Evolutionary conservation across 208 protist species (phyloP).

Genomic region (Blastocrithidia nonstop): DNA sequence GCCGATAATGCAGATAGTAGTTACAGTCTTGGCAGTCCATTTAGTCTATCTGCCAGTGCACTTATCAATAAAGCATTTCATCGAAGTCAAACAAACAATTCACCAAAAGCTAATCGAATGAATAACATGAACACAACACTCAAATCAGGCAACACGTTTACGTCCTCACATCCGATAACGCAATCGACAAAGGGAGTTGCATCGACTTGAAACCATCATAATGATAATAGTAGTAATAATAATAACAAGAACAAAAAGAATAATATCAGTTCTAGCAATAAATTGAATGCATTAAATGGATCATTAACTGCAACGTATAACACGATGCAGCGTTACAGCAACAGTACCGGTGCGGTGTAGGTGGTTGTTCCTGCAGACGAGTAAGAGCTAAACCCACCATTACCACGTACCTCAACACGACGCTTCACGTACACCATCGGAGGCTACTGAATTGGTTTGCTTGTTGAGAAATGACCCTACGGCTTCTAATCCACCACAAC

Average conservation of each 20-base stretch:
- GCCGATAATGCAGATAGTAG: no score
- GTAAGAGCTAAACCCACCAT: conserved; percentile 57
- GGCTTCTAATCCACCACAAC: conserved; percentile 69
- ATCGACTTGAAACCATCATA: no score
- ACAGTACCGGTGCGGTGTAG: background rate
- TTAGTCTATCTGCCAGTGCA: no score
- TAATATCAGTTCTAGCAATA: background rate
- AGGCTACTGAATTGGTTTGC: conserved; percentile 72
- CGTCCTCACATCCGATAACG: no score
- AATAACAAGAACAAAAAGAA: background rate
- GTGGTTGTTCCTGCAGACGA: conserved; percentile 39
- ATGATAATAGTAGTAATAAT: background rate
- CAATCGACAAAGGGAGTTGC: no score
- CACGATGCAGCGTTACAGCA: background rate
- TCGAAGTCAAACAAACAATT: no score
- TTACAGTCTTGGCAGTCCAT: no score
- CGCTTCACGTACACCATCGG: conserved; percentile 41
- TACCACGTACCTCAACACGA: conserved; percentile 28
- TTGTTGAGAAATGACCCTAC: conserved; percentile 76
- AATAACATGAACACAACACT: no score
- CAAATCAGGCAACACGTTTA: no score
- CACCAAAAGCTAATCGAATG: no score
- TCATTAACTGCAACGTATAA: background rate
- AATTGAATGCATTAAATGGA: background rate
- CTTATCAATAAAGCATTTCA: no score